Conservation (phyloP, 306 rosid genomes). For the Citrullus amarus region DNA sequence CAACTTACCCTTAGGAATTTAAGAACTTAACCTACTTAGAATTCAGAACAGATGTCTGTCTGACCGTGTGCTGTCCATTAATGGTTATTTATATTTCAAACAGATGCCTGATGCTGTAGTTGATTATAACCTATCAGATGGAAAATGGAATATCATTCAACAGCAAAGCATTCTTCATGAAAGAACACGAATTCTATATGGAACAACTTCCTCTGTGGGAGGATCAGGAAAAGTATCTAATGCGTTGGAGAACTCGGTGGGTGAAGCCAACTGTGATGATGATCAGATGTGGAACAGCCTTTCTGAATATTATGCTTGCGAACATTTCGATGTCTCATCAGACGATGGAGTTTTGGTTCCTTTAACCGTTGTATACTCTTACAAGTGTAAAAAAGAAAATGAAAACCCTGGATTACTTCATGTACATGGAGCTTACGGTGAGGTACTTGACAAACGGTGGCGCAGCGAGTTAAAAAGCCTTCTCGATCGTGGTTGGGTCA, state of each 20-base stretch:
- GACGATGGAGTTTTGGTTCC: constrained; percentile 63
- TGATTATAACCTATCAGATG: constrained; percentile 77
- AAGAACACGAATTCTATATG: constrained; percentile 69
- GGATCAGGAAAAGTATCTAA: constrained; percentile 20
- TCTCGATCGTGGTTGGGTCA: constrained; percentile 85
- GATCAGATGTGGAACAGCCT: constrained; percentile 70
- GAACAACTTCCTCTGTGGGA: constrained; percentile 42
- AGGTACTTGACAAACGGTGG: constrained; percentile 89
- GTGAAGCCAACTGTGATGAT: constrained; percentile 32
- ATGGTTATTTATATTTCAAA: constrained; percentile 9
- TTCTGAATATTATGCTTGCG: constrained; percentile 77
- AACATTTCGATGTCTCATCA: constrained; percentile 55
- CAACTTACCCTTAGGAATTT: not conserved
- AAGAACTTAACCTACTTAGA: not conserved
- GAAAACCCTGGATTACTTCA: constrained; percentile 72
- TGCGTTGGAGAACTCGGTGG: constrained; percentile 19
- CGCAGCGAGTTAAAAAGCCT: constrained; percentile 78
- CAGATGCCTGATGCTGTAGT: constrained; percentile 99
- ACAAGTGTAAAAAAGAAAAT: constrained; percentile 35
- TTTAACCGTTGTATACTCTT: constrained; percentile 62
- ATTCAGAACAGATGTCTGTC: not conserved
- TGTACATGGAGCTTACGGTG: constrained; percentile 90
- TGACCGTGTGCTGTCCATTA: not conserved
- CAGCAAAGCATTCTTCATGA: constrained; percentile 87
- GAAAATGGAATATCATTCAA: constrained; percentile 80